phyloP scores from a whole-genome alignment of 305 asterid species.

The Plantago rigida region DNA sequence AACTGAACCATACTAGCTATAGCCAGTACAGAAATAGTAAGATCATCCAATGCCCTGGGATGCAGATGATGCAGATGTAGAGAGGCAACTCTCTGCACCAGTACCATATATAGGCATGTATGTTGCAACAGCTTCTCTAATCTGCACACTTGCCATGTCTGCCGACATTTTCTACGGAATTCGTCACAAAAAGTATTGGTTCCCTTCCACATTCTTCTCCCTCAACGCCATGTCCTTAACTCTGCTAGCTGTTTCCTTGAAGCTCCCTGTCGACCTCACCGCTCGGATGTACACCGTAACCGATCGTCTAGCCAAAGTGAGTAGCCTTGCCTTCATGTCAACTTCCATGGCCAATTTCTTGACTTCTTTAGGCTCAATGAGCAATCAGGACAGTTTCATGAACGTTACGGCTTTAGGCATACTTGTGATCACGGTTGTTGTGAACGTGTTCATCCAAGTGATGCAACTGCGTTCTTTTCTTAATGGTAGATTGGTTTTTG shows the following conservation, averaged over 20 bases:
- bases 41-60: neutral
- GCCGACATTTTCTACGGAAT: slow-evolving; percentile 31
- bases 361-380: slow-evolving; percentile 35
- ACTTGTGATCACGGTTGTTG: slow-evolving; percentile 30
- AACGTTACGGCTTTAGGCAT: slow-evolving; percentile 37
- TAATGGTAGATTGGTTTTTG: slow-evolving; percentile 6
- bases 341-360: slow-evolving; percentile 34
- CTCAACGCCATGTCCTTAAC: slow-evolving; percentile 38
- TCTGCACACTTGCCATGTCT: slow-evolving; percentile 36
- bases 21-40: too few species aligned
- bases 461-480: neutral
- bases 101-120: slow-evolving; percentile 46
- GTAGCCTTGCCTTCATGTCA: slow-evolving; percentile 34
- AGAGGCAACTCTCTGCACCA: slow-evolving; percentile 23
- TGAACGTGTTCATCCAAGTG: slow-evolving; percentile 30
- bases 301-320: slow-evolving; percentile 35
- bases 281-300: slow-evolving; percentile 28
- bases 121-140: slow-evolving; percentile 33
- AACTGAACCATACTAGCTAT: too few species aligned
- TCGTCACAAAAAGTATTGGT: slow-evolving; percentile 29
- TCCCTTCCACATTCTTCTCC: slow-evolving; percentile 37
- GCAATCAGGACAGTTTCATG: slow-evolving; percentile 26
- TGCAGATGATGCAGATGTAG: neutral
- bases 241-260: slow-evolving; percentile 35
- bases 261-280: slow-evolving; percentile 40